A percentile compares a stretch with the other conserved stretches of the same genome.
Evolutionary conservation across 768 basidiomycete genomes (phyloP).

Genomic region (Naematelia encephala): DNA sequence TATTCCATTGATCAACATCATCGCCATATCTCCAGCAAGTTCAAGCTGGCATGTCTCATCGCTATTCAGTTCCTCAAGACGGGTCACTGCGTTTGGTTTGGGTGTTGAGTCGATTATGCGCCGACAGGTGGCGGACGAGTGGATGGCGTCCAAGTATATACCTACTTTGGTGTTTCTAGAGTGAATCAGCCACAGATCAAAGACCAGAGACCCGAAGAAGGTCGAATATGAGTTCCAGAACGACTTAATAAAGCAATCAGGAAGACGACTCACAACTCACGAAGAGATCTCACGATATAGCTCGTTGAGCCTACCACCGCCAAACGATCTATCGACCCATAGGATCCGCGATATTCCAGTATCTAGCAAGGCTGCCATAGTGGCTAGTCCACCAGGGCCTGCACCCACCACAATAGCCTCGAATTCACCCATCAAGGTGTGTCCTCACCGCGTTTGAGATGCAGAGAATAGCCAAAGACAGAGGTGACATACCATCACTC

Average conservation of each 20-base stretch:
- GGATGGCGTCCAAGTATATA: slow-evolving; percentile 31
- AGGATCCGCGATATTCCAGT: slow-evolving; percentile 12
- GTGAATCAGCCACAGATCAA: neutral
- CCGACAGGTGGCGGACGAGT: slow-evolving; percentile 19
- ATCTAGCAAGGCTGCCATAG: slow-evolving; percentile 21
- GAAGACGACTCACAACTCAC: slow-evolving; percentile 12
- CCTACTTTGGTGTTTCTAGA: slow-evolving; percentile 33
- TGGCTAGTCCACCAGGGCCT: slow-evolving; percentile 32
- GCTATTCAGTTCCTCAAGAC: slow-evolving; percentile 12
- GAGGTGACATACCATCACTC: no score
- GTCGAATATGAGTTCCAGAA: no score
- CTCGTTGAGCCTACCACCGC: slow-evolving; percentile 29
- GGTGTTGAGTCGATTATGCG: slow-evolving; percentile 16
- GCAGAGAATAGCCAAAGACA: neutral
- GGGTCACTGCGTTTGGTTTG: slow-evolving; percentile 21
- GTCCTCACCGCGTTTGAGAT: neutral
- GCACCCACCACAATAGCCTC: slow-evolving; percentile 29
- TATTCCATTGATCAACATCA: slow-evolving; percentile 19
- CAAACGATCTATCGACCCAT: slow-evolving; percentile 26
- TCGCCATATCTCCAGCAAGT: slow-evolving; percentile 28
- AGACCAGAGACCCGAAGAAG: no score
- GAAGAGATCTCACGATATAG: slow-evolving; percentile 36
- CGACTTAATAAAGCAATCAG: no score
- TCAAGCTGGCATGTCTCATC: slow-evolving; percentile 29
- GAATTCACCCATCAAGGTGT: slow-evolving; percentile 5